Evolutionary conservation across 1,284 basidiomycete genomes (phyloP).

Genomic region (Cutaneotrichosporon cavernicola): DNA sequence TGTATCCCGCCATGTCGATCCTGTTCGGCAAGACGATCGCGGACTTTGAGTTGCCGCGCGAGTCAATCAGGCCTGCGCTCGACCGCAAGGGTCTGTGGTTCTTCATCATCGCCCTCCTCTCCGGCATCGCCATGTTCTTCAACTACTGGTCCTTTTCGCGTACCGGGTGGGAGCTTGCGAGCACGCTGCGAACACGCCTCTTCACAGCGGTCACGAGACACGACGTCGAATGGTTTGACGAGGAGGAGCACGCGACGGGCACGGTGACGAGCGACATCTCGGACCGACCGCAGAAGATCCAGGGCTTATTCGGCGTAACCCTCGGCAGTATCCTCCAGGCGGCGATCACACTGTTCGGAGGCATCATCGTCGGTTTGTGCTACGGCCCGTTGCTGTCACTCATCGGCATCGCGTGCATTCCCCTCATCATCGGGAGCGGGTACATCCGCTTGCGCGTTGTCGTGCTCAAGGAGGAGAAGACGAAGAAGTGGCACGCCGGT

Average conservation of each 20-base stretch:
- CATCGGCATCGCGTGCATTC: constrained; percentile 68
- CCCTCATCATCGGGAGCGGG: constrained; percentile 78
- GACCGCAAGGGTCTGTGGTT: constrained; percentile 62
- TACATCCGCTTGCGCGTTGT: constrained; percentile 72
- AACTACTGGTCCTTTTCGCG: constrained; percentile 70
- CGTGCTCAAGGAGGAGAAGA: constrained; percentile 78
- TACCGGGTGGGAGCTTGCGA: constrained; percentile 66
- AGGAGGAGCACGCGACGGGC: constrained; percentile 75
- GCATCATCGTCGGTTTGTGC: constrained; percentile 69
- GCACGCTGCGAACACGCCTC: constrained; percentile 65
- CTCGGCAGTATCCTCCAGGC: constrained; percentile 83
- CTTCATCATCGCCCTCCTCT: constrained; percentile 75
- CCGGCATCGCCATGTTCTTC: constrained; percentile 61
- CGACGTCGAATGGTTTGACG: constrained; percentile 86
- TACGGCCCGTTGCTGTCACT: constrained; percentile 58
- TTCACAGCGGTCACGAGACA: constrained; percentile 78
- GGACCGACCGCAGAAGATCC: constrained; percentile 88
- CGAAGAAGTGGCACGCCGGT: constrained; percentile 77
- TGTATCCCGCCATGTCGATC: constrained; percentile 83
- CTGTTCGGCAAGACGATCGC: constrained; percentile 69
- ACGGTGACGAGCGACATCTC: constrained; percentile 75
- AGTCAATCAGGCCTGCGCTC: constrained; percentile 45
- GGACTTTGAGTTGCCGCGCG: constrained; percentile 56
- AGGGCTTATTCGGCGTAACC: constrained; percentile 84
- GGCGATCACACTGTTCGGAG: constrained; percentile 70